phyloP scores from a whole-genome alignment of 1,139 yeast genomes.

The Scheffersomyces insectosa region DNA sequence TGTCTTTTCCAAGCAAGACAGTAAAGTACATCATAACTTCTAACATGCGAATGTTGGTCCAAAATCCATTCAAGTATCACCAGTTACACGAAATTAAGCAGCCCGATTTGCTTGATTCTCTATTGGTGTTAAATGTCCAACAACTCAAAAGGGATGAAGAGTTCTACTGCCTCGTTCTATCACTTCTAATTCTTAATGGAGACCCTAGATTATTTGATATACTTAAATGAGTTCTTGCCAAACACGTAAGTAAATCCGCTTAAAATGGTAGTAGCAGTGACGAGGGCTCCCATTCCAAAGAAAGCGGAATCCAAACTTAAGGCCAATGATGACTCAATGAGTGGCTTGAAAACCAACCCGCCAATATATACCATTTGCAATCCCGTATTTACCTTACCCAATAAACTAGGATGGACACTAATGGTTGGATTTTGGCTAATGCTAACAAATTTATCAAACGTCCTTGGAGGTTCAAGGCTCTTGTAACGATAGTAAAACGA shows the following conservation, averaged over 20 bases:
- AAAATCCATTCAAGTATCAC: neutral
- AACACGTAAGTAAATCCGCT: conserved; percentile 72
- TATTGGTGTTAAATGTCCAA: neutral
- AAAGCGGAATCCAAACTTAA: conserved; percentile 15
- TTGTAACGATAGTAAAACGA: conserved; percentile 73
- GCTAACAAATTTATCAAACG: conserved; percentile 63
- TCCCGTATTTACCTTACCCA: conserved; percentile 87
- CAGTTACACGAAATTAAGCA: neutral
- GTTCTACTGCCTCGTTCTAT: neutral
- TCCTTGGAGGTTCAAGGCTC: conserved; percentile 76
- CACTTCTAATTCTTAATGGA: neutral
- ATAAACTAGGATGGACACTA: conserved; percentile 83
- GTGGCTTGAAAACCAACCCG: conserved; percentile 67
- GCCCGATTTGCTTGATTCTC: neutral
- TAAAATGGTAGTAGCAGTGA: conserved; percentile 72
- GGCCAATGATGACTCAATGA: conserved; percentile 32
- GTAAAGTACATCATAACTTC: neutral
- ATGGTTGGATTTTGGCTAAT: conserved; percentile 82
- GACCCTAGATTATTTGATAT: conserved; percentile 5
- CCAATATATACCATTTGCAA: conserved; percentile 92
- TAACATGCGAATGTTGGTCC: neutral
- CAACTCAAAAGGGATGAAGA: neutral
- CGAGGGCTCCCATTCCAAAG: conserved; percentile 41
- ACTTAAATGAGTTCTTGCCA: conserved; percentile 10
- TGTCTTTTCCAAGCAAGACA: neutral